Percentiles rank a stretch among this genome's conserved stretches.
Conservation (phyloP, 78 protist genomes). For the Kipferlia bialata region DNA sequence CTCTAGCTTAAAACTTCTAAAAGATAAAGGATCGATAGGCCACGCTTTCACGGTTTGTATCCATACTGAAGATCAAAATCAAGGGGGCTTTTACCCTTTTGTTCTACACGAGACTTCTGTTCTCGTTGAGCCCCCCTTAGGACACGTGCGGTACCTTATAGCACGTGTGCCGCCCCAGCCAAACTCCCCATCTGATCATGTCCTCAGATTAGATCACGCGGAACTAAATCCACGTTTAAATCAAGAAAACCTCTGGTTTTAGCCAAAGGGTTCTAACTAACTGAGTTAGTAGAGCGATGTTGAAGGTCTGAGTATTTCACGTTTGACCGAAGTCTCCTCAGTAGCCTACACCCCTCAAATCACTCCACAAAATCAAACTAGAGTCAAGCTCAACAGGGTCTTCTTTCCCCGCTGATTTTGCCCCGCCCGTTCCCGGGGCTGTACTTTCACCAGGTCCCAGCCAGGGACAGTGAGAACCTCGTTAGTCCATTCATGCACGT, state of each 20-base stretch:
- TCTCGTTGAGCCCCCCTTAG: constrained; percentile 67
- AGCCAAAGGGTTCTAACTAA: not conserved
- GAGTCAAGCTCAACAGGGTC: too few relatives aligned
- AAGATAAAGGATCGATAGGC: too few relatives aligned
- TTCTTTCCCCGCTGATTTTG: constrained; percentile 71
- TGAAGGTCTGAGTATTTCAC: constrained; percentile 62
- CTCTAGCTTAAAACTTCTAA: constrained; percentile 83
- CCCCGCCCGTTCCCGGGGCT: constrained; percentile 66
- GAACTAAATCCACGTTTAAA: not conserved
- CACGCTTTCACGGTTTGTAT: constrained; percentile 77
- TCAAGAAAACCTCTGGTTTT: constrained; percentile 1
- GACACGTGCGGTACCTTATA: constrained; percentile 69
- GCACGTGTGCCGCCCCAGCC: too few relatives aligned
- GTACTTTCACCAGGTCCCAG: not conserved
- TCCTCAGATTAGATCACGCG: constrained; percentile 21
- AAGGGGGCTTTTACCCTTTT: constrained; percentile 67
- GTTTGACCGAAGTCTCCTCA: constrained; percentile 49
- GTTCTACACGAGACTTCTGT: constrained; percentile 68
- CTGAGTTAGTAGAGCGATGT: constrained; percentile 40
- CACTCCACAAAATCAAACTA: constrained; percentile 35
- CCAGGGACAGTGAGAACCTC: too few relatives aligned
- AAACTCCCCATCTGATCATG: constrained; percentile 70
- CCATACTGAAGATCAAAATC: constrained; percentile 72
- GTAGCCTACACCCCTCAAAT: constrained; percentile 54
- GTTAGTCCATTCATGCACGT: too few relatives aligned